phyloP scores from a whole-genome alignment of 2,329 filamentous ascomycete species.

The Alternaria metachromatica region DNA sequence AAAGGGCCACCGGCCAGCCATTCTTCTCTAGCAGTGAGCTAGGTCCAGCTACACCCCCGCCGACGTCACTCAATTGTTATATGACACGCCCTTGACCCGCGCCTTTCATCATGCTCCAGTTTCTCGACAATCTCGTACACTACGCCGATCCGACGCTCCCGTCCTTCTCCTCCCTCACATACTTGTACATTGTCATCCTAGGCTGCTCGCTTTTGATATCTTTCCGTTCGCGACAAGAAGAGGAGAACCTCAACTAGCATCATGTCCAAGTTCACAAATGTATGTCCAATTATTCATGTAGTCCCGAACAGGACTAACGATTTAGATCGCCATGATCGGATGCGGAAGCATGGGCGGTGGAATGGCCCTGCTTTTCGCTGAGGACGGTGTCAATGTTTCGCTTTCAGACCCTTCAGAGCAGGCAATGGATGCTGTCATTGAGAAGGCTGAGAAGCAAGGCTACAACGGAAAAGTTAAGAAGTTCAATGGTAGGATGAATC shows the following conservation, averaged over 20 bases:
- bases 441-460: slow-evolving; percentile 50
- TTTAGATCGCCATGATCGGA: slow-evolving; percentile 63
- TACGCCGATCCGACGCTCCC: slow-evolving; percentile 43
- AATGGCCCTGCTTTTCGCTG: slow-evolving; percentile 65
- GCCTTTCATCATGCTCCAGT: slow-evolving; percentile 30
- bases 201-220: slow-evolving; percentile 33
- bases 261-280: slow-evolving; percentile 34
- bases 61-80: slow-evolving; percentile 21
- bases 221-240: slow-evolving; percentile 24
- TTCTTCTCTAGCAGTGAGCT: slow-evolving; percentile 1
- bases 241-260: slow-evolving; percentile 13
- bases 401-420: slow-evolving; percentile 61
- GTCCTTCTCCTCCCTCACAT: slow-evolving; percentile 37
- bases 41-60: slow-evolving; percentile 12
- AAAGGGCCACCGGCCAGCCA: slow-evolving; percentile 1
- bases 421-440: slow-evolving; percentile 55
- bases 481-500: slow-evolving; percentile 37
- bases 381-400: slow-evolving; percentile 62
- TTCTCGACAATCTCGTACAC: slow-evolving; percentile 36
- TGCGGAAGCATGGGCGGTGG: slow-evolving; percentile 67
- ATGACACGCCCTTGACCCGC: slow-evolving; percentile 5
- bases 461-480: slow-evolving; percentile 50
- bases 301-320: slow-evolving; percentile 1
- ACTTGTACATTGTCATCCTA: slow-evolving; percentile 38
- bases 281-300: slow-evolving; percentile 12